Evolutionary conservation across 306 rosid species (phyloP), one percentile per base, ranked within the genome.

Genomic region (Quercus rubra): DNA sequence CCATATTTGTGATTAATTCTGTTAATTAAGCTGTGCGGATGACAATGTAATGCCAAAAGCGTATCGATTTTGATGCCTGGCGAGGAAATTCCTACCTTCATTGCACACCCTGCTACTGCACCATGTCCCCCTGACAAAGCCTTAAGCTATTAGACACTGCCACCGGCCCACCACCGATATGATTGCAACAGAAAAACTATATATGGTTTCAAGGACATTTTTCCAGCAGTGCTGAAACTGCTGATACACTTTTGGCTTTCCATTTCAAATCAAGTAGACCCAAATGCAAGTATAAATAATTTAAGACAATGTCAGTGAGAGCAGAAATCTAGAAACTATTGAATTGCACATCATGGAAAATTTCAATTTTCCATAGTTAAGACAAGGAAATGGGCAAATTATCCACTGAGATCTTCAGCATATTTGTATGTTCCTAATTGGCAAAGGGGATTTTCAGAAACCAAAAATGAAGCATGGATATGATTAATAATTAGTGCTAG

Each of bases 1-100:
- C 18, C 8, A n/a, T 3, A 25, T 58, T 58, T 74, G 15, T 8
- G 38, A 33, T 23, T 5, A 43, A 6, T 64, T 27, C 61, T 79
- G 15, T 28, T 14, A 19, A 9, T 51, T 25, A 19, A 55, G 51
- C 4, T 73, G 55, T 70, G 82, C 75, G 79, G 85, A 83, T 86
- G 85, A 81, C 88, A 18, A 79, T 76, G 19, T 81, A 89, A 41
- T 61, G 86, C 83, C 5, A 78, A 80, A 64, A 85, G 87, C 19
- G 82, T 85, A 1, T 86, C 91, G 13, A 95, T 90, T 46, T 73
- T 92, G 80, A 92, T 92, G 97, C 96, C 96, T 0, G 93, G 96
- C 1, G 87, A 91, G 74, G 68, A 86, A 55, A 74, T 75, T 56
- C 94, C 96, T 0, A 85, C 93, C 43, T 88, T 85, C 91, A 89